Evolutionary conservation across 768 basidiomycete species (phyloP).

Genomic region (Psilocybe subaeruginosa): DNA sequence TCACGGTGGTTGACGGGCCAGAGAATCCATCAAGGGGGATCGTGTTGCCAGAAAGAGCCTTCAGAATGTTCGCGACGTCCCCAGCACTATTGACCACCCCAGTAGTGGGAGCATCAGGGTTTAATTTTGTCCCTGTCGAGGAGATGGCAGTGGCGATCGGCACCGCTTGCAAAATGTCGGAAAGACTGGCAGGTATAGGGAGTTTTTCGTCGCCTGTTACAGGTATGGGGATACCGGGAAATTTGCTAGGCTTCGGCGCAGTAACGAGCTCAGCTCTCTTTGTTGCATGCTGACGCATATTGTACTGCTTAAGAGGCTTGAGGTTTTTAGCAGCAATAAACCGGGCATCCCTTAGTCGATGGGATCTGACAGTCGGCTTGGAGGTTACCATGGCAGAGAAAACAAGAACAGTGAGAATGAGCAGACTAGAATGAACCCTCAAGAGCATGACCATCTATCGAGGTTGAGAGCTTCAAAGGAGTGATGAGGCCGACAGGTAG

Average conservation of each 20-base stretch:
- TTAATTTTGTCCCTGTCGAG: too few species aligned
- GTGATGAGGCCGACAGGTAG: neutral
- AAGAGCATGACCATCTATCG: neutral
- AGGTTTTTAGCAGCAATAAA: neutral
- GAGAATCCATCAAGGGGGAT: too few species aligned
- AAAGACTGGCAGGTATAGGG: neutral
- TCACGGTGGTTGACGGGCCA: too few species aligned
- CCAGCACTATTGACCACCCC: too few species aligned
- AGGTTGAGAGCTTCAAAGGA: neutral
- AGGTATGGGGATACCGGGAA: neutral
- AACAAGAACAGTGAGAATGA: slow-evolving; percentile 6
- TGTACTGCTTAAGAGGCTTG: slow-evolving; percentile 9
- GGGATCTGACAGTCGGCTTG: slow-evolving; percentile 1
- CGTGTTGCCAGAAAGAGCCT: too few species aligned
- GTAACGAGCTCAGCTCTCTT: neutral
- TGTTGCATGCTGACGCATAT: neutral
- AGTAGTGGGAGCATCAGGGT: too few species aligned
- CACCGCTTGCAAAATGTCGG: too few species aligned
- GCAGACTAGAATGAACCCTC: neutral
- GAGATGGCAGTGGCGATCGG: too few species aligned
- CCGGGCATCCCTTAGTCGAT: neutral
- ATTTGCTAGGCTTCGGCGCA: neutral
- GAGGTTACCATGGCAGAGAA: slow-evolving; percentile 5
- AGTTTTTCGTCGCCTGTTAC: neutral
- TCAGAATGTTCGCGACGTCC: too few species aligned